phyloP scores from a whole-genome alignment of 108 stramenopile species.

The Skeletonema menzelii region DNA sequence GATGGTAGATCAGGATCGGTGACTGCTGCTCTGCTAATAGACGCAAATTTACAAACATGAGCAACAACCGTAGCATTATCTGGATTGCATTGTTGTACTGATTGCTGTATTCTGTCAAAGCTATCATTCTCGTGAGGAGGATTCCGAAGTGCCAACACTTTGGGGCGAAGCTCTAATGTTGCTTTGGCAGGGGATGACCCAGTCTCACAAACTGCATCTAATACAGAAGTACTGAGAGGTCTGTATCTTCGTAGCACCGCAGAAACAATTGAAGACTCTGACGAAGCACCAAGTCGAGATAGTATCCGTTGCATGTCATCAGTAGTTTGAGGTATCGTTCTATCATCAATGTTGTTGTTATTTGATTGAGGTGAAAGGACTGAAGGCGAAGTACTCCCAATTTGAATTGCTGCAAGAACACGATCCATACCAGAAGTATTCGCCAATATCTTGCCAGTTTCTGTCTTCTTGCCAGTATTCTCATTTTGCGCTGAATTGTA shows the following conservation, averaged over 20 bases:
- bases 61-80: slow-evolving; percentile 58
- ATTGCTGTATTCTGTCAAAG: slow-evolving; percentile 53
- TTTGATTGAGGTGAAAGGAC: slow-evolving; percentile 14
- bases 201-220: slow-evolving; percentile 78
- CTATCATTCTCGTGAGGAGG: slow-evolving; percentile 25
- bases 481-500: slow-evolving; percentile 24
- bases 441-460: slow-evolving; percentile 59
- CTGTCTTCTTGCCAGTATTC: slow-evolving; percentile 17
- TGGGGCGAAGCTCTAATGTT: slow-evolving; percentile 49
- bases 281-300: slow-evolving; percentile 62
- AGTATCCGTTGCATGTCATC: slow-evolving; percentile 62
- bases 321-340: slow-evolving; percentile 22
- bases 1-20: slow-evolving; percentile 63
- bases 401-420: slow-evolving; percentile 54
- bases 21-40: slow-evolving; percentile 55
- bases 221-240: slow-evolving; percentile 73
- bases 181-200: slow-evolving; percentile 74
- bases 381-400: slow-evolving; percentile 48
- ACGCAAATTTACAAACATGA: slow-evolving; percentile 83
- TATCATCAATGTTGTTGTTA: slow-evolving; percentile 1
- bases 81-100: slow-evolving; percentile 59
- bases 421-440: slow-evolving; percentile 76
- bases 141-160: slow-evolving; percentile 56
- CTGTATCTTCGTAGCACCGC: slow-evolving; percentile 73
- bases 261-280: slow-evolving; percentile 72